Conservation (phyloP, 139 green algal species). For the Micractinium sp. region DNA sequence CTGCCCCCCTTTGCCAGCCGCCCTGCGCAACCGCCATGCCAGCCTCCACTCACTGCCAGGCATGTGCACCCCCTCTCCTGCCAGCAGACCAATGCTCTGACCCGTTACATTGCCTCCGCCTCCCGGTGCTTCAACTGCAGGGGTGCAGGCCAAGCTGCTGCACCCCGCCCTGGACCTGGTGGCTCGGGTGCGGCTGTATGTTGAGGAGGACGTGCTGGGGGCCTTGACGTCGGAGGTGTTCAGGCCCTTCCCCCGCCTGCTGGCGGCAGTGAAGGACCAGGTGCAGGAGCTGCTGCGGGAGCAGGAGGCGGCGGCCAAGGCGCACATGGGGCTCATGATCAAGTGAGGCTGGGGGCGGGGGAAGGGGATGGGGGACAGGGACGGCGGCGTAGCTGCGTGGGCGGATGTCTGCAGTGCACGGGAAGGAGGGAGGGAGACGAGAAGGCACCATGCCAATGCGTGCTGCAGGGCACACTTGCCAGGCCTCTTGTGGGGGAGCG, state of each 20-base stretch:
- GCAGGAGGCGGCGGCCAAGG: neutral
- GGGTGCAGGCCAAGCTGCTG: neutral
- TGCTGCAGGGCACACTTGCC: neutral
- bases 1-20: too few relatives aligned
- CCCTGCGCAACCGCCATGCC: too few relatives aligned
- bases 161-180: neutral
- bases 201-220: neutral
- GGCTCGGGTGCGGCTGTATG: neutral
- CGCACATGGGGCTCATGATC: neutral
- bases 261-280: neutral
- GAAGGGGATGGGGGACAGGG: too few relatives aligned
- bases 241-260: neutral
- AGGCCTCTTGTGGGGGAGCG: neutral
- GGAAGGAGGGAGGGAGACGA: too few relatives aligned
- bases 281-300: neutral
- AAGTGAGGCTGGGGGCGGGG: neutral
- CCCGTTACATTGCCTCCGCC: too few relatives aligned
- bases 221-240: neutral
- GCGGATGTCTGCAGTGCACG: too few relatives aligned
- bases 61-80: neutral
- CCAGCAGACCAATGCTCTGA: too few relatives aligned
- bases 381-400: too few relatives aligned
- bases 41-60: too few relatives aligned
- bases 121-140: too few relatives aligned
- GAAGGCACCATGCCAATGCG: too few relatives aligned